A percentile compares a stretch with the other conserved stretches of the same genome.
Conservation (phyloP, 306 rosid species). For the Inga laurina region DNA sequence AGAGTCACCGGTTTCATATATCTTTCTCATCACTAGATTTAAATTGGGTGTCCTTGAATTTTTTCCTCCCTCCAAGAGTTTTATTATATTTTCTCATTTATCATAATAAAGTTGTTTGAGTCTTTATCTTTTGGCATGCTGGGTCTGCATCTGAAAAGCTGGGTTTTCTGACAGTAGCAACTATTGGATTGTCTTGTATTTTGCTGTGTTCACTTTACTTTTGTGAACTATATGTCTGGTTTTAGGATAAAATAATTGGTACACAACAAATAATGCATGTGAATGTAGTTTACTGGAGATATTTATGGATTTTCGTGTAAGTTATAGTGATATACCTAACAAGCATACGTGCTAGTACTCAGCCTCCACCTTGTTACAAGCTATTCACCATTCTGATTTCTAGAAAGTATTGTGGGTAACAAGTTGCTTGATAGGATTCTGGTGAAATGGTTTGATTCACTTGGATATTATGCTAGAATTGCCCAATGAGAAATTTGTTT, state of each 20-base stretch:
- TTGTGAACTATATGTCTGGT: constrained; percentile 11
- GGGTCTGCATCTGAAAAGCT: constrained; percentile 23
- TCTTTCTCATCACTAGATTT: constrained; percentile 6
- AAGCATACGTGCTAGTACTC: neutral
- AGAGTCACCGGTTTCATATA: constrained; percentile 4
- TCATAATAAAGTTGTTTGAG: neutral
- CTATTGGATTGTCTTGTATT: constrained; percentile 25
- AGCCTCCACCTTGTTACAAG: constrained; percentile 22
- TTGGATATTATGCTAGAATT: constrained; percentile 22
- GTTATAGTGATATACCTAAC: constrained; percentile 31
- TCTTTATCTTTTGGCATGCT: neutral
- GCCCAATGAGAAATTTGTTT: neutral
- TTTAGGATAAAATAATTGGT: constrained; percentile 23
- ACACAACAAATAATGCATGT: constrained; percentile 26
- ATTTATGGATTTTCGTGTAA: constrained; percentile 33
- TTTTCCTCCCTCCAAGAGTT: neutral
- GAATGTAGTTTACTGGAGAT: constrained; percentile 29
- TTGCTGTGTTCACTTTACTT: constrained; percentile 16
- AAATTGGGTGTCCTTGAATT: constrained; percentile 12
- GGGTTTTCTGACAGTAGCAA: constrained; percentile 28
- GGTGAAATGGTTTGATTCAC: constrained; percentile 35
- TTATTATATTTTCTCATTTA: constrained; percentile 3
- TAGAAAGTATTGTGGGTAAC: constrained; percentile 31
- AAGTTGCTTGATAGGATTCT: constrained; percentile 35
- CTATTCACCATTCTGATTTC: constrained; percentile 19